A percentile compares a stretch with the other conserved stretches of the same genome.
These are phyloP conservation scores for Yamadazyma triangularis DNA, from an alignment of 1,139 yeast species.

Conservation along the genomic window DNA sequence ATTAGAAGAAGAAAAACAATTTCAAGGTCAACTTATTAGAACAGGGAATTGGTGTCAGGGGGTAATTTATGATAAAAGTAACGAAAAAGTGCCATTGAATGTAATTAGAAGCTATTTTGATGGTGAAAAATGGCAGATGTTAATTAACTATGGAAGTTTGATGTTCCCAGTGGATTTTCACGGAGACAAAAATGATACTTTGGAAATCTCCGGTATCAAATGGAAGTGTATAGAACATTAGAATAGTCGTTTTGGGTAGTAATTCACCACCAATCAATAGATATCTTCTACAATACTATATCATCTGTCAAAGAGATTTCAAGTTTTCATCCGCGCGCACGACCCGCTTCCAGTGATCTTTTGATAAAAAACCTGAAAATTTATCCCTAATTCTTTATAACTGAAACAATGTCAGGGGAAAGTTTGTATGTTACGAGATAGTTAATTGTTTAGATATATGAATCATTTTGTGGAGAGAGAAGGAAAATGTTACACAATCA, in stretches of 20 bases:
- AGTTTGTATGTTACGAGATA: constrained; percentile 33
- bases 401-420: constrained; percentile 22
- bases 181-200: constrained; percentile 12
- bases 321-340: too few relatives aligned
- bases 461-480: too few relatives aligned
- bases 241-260: not conserved
- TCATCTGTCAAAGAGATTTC: too few relatives aligned
- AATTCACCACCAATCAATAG: too few relatives aligned
- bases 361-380: constrained; percentile 4
- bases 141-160: constrained; percentile 24
- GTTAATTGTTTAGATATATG: too few relatives aligned
- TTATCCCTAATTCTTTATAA: constrained; percentile 5
- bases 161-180: constrained; percentile 22
- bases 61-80: constrained; percentile 33
- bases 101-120: constrained; percentile 23
- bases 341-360: not conserved
- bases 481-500: too few relatives aligned
- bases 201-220: constrained; percentile 8
- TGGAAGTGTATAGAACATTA: constrained; percentile 19
- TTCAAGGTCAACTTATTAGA: constrained; percentile 42
- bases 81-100: constrained; percentile 19
- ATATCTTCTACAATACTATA: too few relatives aligned
- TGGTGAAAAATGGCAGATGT: constrained; percentile 18
- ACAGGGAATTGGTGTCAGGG: constrained; percentile 58
- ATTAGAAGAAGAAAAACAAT: constrained; percentile 14